Evolutionary conservation across 2,329 filamentous ascomycete species (phyloP), one percentile per base, ranked within the genome.

Genomic region (Pseudogymnoascus sp.): DNA sequence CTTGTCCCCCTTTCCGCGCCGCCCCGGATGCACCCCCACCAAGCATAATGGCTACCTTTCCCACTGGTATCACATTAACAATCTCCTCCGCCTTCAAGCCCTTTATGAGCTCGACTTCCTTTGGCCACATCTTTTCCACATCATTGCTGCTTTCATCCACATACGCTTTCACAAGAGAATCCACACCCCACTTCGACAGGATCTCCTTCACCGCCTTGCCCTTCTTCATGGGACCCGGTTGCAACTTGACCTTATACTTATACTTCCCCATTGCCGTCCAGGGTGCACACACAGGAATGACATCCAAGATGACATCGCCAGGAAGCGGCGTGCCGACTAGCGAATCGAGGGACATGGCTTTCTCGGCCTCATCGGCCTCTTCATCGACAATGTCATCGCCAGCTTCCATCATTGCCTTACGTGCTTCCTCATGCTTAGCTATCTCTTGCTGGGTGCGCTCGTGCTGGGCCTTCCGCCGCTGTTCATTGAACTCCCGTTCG

Each of bases 211-310:
- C 84, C 0, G 91, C 92, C 71, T 96, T 97, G 8, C 94, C 92
- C 75, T 96, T 96, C 79, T 97, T 99, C 64, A 86, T 81, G 0
- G 84, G 75, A 0, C 94, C 94, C 0, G 94, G 94, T 74, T 97
- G 94, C 67, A 99, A 73, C 77, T 99, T 99, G 59, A 86, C 89
- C 73, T 95, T 95, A 77, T 96, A 97, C 74, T 96, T 96, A 74
- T 88, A 89, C 60, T 82, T 82, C 2, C 74, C 78, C 65, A 88
- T 74, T 1, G 85, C 84, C 21, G 73, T 75, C 78, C 84, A 88
- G 2, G 85, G 85, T 3, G 81, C 85, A 67, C 85, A 87, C 2
- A 87, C 74, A 1, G 83, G 81, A 1, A 88, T 75, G 0, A 76
- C 79, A 66, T 87, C 84, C 7, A 92, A 74, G 34, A 92, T 86